Evolutionary conservation across 306 rosid genomes (phyloP).

Genomic region (Vigna reflexopilosa): DNA sequence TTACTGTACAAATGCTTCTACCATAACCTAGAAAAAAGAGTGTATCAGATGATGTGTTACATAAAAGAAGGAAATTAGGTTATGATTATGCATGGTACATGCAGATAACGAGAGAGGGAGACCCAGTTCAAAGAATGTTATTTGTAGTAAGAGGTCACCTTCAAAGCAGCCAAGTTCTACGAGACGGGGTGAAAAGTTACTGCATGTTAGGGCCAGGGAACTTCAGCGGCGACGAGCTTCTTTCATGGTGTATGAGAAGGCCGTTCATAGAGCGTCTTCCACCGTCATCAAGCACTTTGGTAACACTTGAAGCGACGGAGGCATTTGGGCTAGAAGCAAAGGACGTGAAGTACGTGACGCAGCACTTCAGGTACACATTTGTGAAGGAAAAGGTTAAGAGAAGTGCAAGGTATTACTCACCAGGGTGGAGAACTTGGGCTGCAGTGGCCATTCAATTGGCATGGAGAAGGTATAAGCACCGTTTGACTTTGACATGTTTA

Average conservation of each 20-base stretch:
- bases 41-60: no score
- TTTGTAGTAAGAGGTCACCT: constrained; percentile 96
- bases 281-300: constrained; percentile 73
- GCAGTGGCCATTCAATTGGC: constrained; percentile 93
- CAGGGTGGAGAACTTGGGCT: constrained; percentile 98
- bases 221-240: constrained; percentile 92
- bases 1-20: no score
- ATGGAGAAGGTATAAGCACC: constrained; percentile 82
- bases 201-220: constrained; percentile 97
- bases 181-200: constrained; percentile 89
- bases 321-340: constrained; percentile 85
- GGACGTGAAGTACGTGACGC: constrained; percentile 91
- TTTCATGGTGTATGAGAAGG: constrained; percentile 86
- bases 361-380: constrained; percentile 92
- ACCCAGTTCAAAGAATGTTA: constrained; percentile 92
- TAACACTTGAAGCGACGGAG: constrained; percentile 83
- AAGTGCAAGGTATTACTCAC: constrained; percentile 91
- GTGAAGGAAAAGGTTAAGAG: constrained; percentile 88
- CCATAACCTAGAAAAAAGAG: no score
- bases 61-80: no score
- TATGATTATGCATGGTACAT: no score
- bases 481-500: constrained; percentile 70
- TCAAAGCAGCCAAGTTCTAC: constrained; percentile 82
- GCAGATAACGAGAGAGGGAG: constrained; percentile 85
- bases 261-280: constrained; percentile 86